Evolutionary conservation across 2,329 filamentous ascomycete species (phyloP), one percentile per base, ranked within the genome.

Genomic region (Endocalyx cinctus): DNA sequence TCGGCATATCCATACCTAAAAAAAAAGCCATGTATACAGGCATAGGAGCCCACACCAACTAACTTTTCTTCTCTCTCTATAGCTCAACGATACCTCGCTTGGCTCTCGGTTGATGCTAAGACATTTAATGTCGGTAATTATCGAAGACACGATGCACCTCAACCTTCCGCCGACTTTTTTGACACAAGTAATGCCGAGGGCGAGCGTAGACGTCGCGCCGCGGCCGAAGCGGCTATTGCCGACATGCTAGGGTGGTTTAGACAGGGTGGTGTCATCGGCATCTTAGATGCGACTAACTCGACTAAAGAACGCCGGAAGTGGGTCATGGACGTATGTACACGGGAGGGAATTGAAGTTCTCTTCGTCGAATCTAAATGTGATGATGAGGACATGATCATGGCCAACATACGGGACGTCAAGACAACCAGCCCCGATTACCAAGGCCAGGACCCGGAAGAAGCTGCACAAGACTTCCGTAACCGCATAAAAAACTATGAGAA

Each of bases 61-160:
- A 30, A 29, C 37, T 38, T 32, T 45, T 42, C 32, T 36, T 41
- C 38, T 38, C 33, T 44, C 38, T 46, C 39, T 37, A 36, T 34
- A 92, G 87, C 88, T 41, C 84, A 92, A 60, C 83, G 92, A 40
- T 98, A 98, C 64, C 80, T 98, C 22, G 85, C 86, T 60, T 98
- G 92, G 92, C 82, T 97, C 38, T 95, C 89, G 17, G 89, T 98
- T 55, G 82, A 86, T 25, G 85, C 92, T 38, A 83, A 88, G 60
- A 90, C 88, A 45, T 98, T 98, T 78, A 98, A 98, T 49, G 92
- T 98, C 46, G 92, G 92, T 58, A 89, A 83, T 56, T 98, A 98
- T 60, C 87, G 92, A 47, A 87, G 92, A 47, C 80, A 83, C 52
- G 84, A 85, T 48, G 94, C 87, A 5, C 88, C 92, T 13, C 89